Percentiles rank a stretch among this genome's conserved stretches.
Conservation (phyloP, 2,329 filamentous ascomycete species). For the Fusarium illudens region DNA sequence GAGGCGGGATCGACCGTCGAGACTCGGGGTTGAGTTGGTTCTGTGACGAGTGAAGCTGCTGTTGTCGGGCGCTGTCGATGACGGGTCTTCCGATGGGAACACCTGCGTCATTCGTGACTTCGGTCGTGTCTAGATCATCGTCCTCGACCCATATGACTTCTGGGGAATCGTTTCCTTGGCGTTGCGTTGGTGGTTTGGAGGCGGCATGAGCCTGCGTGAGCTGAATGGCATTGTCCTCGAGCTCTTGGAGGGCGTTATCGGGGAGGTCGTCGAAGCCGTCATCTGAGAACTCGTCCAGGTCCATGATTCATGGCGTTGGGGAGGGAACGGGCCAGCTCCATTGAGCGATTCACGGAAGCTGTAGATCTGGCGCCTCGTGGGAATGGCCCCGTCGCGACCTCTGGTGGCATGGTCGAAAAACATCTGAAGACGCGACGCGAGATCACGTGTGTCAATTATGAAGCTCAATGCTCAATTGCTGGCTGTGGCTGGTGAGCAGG, state of each 20-base stretch:
- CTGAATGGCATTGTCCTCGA: constrained; percentile 70
- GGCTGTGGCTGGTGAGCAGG: constrained; percentile 21
- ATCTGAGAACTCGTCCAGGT: constrained; percentile 68
- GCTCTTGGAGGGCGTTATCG: constrained; percentile 64
- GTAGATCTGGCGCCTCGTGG: constrained; percentile 6
- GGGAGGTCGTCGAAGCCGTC: constrained; percentile 70
- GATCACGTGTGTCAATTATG: constrained; percentile 39
- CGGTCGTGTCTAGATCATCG: constrained; percentile 66
- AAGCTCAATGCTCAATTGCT: not conserved
- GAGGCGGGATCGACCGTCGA: constrained; percentile 44
- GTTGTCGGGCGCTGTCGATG: constrained; percentile 49
- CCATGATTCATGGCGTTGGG: constrained; percentile 43
- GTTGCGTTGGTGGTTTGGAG: constrained; percentile 36
- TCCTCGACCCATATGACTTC: constrained; percentile 61
- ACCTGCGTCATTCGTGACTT: constrained; percentile 61
- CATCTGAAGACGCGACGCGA: constrained; percentile 40
- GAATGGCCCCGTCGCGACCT: constrained; percentile 10
- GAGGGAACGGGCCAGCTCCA: constrained; percentile 26
- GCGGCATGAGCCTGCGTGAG: constrained; percentile 58
- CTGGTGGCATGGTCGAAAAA: constrained; percentile 7
- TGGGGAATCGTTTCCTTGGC: constrained; percentile 41
- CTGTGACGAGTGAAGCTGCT: constrained; percentile 43
- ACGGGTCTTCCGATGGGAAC: constrained; percentile 50
- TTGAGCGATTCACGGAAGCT: constrained; percentile 23
- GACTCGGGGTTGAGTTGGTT: constrained; percentile 28